These are phyloP conservation scores for Nitzschia palea DNA, from an alignment of 108 stramenopile genomes.

Conservation along the genomic window DNA sequence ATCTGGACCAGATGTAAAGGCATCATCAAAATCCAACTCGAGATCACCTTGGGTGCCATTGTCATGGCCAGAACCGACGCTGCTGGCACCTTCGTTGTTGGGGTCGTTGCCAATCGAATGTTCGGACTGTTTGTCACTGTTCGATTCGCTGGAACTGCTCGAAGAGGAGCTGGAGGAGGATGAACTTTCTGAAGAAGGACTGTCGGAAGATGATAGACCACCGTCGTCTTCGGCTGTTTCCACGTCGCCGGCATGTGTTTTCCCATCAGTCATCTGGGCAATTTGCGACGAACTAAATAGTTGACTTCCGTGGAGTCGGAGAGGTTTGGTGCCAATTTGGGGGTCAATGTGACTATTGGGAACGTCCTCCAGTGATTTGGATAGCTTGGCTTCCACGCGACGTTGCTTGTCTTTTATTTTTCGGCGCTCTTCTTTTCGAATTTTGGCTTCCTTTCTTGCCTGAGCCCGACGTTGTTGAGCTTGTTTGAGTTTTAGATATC, in stretches of 20 bases:
- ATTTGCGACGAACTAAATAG: background rate
- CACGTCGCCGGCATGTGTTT: background rate
- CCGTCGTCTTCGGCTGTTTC: conserved; percentile 22
- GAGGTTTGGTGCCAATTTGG: conserved; percentile 4
- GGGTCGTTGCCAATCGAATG: conserved; percentile 6
- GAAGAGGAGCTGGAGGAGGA: conserved; percentile 83
- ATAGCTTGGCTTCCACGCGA: conserved; percentile 35
- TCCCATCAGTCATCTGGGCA: background rate
- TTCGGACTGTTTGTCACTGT: conserved; percentile 58
- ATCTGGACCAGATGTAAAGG: conserved; percentile 56
- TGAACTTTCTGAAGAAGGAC: conserved; percentile 61
- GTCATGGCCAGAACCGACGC: conserved; percentile 17
- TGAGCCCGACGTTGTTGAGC: conserved; percentile 58
- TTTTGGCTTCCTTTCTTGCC: conserved; percentile 42
- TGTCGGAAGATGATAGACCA: conserved; percentile 29
- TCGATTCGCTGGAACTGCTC: conserved; percentile 65
- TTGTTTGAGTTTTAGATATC: conserved; percentile 60
- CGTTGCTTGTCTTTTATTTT: conserved; percentile 22
- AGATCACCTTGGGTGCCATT: conserved; percentile 15
- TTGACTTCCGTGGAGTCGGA: conserved; percentile 20
- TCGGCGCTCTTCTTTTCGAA: conserved; percentile 19
- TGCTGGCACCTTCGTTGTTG: background rate
- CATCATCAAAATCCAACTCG: conserved; percentile 49
- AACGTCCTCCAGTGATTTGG: background rate
- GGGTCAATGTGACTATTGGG: background rate